Base-by-base conservation (phyloP, 2,329 filamentous ascomycete species). In the Parastagonospora avenae region DNA sequence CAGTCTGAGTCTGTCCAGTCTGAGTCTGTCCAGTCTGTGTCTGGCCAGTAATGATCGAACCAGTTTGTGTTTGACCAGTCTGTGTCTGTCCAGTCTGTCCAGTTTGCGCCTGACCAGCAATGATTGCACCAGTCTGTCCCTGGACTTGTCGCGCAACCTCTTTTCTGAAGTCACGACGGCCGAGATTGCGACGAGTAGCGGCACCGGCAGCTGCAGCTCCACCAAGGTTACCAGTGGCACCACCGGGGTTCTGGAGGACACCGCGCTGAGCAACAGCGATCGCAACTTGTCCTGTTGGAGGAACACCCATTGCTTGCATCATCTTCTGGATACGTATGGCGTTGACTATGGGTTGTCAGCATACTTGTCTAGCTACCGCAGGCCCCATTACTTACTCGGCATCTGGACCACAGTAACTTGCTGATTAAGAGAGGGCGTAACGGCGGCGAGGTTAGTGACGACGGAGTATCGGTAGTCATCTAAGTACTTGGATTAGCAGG, bases 381-480 rank as follows among this genome's bases (percentile, higher is more conserved):
- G 24, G 29, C 3, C 2, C 15, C 15, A 15, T 27, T 5, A 66
- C 70, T 15, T 57, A 72, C 69, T 63, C 31, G 71, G 71, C 62
- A 74, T 66, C 45, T 74, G 71, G 9, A 74, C 49, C 32, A 74
- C 68, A 11, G 70, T 72, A 14, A 70, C 71, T 53, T 70, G 67
- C 48, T 67, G 62, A 57, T 72, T 72, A 19, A 73, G 61, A 39
- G 67, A 53, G 10, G 70, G 62, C 8, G 58, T 57, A n/a, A 74
- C 70, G 37, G 60, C 69, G 41, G 61, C 70, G 28, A 74, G 58
- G 45, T 67, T 73, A 29, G 69, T 68, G 27, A 55, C 54, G 14
- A 73, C 70, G 4, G 62, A 65, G 59, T 74, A 74, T 36, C 69
- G 67, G 60, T 64, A 74, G 55, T 72, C 65, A 42, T 73, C 64